phyloP scores from a whole-genome alignment of 2,329 filamentous ascomycete genomes.

The Monosporascus cannonballus region DNA sequence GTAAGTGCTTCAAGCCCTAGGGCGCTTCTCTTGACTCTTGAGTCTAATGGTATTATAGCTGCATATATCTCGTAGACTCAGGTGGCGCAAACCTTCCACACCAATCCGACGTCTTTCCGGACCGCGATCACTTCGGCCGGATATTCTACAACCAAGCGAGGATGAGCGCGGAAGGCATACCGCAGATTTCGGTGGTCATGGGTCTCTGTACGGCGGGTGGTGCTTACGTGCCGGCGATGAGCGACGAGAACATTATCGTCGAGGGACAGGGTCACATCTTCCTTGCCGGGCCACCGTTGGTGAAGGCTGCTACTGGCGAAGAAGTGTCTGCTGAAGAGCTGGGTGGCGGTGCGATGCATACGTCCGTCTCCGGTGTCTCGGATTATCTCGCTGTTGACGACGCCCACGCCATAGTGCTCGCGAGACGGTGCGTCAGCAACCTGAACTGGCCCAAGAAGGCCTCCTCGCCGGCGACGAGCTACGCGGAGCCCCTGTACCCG shows the following conservation, averaged over 20 bases:
- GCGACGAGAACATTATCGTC: conserved; percentile 95
- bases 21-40: conserved; percentile 1
- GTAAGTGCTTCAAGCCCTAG: conserved; percentile 33
- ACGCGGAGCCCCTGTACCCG: conserved; percentile 74
- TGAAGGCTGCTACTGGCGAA: conserved; percentile 94
- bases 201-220: conserved; percentile 93
- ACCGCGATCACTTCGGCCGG: conserved; percentile 89
- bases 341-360: conserved; percentile 84
- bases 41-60: conserved; percentile 37
- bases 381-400: conserved; percentile 95
- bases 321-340: conserved; percentile 86
- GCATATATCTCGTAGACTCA: conserved; percentile 94
- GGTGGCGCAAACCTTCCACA: conserved; percentile 93
- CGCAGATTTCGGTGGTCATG: conserved; percentile 94
- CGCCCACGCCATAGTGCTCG: conserved; percentile 82
- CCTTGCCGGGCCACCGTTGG: conserved; percentile 85
- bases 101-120: conserved; percentile 93
- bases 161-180: conserved; percentile 84
- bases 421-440: conserved; percentile 76
- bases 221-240: conserved; percentile 95
- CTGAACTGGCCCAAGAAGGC: conserved; percentile 71
- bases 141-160: conserved; percentile 98
- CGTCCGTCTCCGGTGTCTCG: conserved; percentile 84
- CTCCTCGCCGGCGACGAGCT: conserved; percentile 34
- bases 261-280: conserved; percentile 96